These are phyloP conservation scores for Cryptosporidium sp. DNA, from an alignment of 169 alveolate species.

Conservation along the genomic window DNA sequence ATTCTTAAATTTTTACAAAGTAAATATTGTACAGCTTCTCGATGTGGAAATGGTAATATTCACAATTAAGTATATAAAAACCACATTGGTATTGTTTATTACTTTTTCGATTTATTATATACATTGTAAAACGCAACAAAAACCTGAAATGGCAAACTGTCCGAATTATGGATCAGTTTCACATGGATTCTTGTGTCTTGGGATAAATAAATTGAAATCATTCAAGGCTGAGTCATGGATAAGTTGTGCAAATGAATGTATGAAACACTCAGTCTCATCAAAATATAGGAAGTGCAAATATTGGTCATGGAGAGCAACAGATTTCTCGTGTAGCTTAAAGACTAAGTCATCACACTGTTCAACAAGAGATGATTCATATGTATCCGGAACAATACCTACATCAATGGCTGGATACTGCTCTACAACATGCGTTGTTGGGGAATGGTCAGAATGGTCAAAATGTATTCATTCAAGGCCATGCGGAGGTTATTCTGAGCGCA, in stretches of 20 bases:
- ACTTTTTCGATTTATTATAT: not conserved
- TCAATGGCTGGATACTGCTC: conserved; percentile 70
- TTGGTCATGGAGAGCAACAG: conserved; percentile 75
- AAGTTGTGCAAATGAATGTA: conserved; percentile 69
- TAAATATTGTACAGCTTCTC: not conserved
- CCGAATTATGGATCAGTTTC: conserved; percentile 65
- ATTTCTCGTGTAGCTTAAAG: conserved; percentile 32
- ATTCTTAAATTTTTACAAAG: not conserved
- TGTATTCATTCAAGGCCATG: conserved; percentile 56
- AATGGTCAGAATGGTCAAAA: conserved; percentile 62
- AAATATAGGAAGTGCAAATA: conserved; percentile 49
- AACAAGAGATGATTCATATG: conserved; percentile 62
- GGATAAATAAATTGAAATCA: conserved; percentile 47
- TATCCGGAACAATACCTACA: conserved; percentile 69
- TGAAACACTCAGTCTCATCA: conserved; percentile 1
- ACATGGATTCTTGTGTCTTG: conserved; percentile 63
- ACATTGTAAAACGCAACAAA: not conserved
- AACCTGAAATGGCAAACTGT: conserved; percentile 4
- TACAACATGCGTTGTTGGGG: conserved; percentile 70
- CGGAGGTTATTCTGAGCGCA: conserved; percentile 75
- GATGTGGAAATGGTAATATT: not conserved
- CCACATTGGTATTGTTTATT: not conserved
- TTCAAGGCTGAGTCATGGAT: conserved; percentile 61
- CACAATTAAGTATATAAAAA: not conserved
- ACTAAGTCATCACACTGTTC: conserved; percentile 23